phyloP scores from a whole-genome alignment of 2,329 filamentous ascomycete species.

The Neurospora sp. region DNA sequence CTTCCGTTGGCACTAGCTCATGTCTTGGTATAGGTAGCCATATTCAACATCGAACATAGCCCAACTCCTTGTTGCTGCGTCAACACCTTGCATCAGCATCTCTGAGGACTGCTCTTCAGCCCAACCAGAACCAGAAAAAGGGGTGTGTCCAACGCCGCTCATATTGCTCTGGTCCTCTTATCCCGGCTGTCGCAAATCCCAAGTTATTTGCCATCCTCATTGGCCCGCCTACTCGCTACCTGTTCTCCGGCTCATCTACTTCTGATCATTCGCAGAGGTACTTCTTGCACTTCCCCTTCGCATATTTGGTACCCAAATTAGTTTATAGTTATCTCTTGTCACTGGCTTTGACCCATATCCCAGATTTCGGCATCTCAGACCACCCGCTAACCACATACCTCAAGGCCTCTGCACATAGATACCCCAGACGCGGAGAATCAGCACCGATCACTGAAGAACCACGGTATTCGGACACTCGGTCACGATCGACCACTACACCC shows the following conservation, averaged over 20 bases:
- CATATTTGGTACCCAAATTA: not conserved
- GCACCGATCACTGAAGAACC: not conserved
- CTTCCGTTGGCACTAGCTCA: not conserved
- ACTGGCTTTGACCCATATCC: not conserved
- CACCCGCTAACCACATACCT: not conserved
- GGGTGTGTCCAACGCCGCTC: conserved; percentile 19
- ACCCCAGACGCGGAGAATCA: not conserved
- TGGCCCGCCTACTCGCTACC: conserved; percentile 17
- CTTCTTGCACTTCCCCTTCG: not conserved
- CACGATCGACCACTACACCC: not conserved
- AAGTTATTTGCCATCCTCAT: conserved; percentile 14
- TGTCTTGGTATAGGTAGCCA: not conserved
- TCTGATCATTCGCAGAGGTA: conserved; percentile 1
- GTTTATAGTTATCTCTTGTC: not conserved
- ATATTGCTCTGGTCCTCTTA: conserved; percentile 15
- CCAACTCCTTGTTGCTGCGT: conserved; percentile 13
- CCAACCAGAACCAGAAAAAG: conserved; percentile 11
- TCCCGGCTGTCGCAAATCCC: conserved; percentile 15
- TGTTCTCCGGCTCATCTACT: conserved; percentile 9
- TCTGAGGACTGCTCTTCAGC: conserved; percentile 12
- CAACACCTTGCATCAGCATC: conserved; percentile 15
- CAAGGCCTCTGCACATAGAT: not conserved
- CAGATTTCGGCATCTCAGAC: not conserved
- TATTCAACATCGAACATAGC: conserved; percentile 13
- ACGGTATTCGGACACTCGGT: not conserved